Conservation (phyloP, 2,329 filamentous ascomycete genomes). For the Fusarium foetens region DNA sequence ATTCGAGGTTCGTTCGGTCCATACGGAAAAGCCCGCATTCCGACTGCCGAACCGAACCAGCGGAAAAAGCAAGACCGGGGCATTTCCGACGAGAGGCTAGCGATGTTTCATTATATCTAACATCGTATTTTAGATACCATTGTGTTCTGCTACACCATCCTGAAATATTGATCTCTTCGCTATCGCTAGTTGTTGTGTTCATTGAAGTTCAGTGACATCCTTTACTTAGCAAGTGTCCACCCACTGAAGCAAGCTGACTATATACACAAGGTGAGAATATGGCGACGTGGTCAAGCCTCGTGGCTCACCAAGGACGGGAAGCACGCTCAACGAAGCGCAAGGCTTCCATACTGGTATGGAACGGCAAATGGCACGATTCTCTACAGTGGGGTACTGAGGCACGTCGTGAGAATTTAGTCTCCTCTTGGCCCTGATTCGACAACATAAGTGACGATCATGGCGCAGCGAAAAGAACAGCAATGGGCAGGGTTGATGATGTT, state of each 20-base stretch:
- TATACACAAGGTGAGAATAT: no score
- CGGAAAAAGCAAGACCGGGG: background rate
- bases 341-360: background rate
- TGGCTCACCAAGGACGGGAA: background rate
- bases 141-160: no score
- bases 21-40: background rate
- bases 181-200: background rate
- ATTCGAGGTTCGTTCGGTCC: background rate
- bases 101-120: no score
- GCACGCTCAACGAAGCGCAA: background rate
- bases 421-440: background rate
- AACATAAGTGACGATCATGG: background rate
- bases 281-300: no score
- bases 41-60: background rate
- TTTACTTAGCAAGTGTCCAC: background rate
- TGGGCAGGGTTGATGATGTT: background rate
- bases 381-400: background rate
- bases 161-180: background rate
- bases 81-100: background rate
- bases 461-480: background rate
- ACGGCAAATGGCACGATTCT: background rate
- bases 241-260: background rate
- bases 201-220: no score
- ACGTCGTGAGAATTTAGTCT: constrained; percentile 2
- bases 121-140: fast-evolving